These are phyloP conservation scores for Solanum clarkiae DNA, from an alignment of 257 asterid genomes.

Conservation along the genomic window DNA sequence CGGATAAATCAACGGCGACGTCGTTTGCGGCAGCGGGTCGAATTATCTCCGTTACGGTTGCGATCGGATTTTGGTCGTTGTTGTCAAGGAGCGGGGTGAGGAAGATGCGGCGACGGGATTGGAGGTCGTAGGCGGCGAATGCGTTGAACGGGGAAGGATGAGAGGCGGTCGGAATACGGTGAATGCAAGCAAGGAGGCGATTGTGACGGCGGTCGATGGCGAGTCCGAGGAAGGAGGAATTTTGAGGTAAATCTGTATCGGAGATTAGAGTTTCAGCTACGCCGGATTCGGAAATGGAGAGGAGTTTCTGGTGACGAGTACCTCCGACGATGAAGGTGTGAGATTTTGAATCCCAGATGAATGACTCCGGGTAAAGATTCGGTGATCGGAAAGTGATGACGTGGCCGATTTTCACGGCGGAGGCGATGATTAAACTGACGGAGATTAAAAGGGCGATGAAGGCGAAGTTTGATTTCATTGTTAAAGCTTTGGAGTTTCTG, in stretches of 20 bases:
- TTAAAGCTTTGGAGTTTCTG: neutral
- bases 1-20: slow-evolving; percentile 58
- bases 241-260: slow-evolving; percentile 34
- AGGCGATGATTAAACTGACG: neutral
- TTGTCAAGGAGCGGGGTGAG: slow-evolving; percentile 28
- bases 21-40: slow-evolving; percentile 29
- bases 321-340: slow-evolving; percentile 75
- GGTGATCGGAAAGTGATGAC: slow-evolving; percentile 56
- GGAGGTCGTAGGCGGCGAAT: slow-evolving; percentile 46
- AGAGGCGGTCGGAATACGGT: slow-evolving; percentile 6
- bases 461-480: neutral
- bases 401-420: slow-evolving; percentile 31
- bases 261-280: slow-evolving; percentile 38
- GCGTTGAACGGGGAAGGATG: slow-evolving; percentile 39
- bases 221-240: slow-evolving; percentile 44
- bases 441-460: slow-evolving; percentile 6
- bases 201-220: slow-evolving; percentile 44
- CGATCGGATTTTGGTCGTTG: neutral
- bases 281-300: slow-evolving; percentile 68
- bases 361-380: slow-evolving; percentile 55
- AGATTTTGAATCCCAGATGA: slow-evolving; percentile 55
- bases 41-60: slow-evolving; percentile 5
- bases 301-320: slow-evolving; percentile 35
- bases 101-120: slow-evolving; percentile 34
- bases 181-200: slow-evolving; percentile 70